Conservation (phyloP, 257 asterid species). For the Solanum habrochaites region DNA sequence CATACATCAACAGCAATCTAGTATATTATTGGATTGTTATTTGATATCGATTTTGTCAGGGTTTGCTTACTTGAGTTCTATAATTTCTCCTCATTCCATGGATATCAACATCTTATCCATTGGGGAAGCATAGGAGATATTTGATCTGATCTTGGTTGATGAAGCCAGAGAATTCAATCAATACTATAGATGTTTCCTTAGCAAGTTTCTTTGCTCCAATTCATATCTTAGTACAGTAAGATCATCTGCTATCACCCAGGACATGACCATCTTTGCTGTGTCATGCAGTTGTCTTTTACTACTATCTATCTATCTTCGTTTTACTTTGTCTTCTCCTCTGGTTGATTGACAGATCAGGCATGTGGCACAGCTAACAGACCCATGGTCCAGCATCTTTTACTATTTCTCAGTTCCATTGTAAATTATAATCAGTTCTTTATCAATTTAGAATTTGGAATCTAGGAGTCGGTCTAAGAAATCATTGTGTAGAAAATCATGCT, state of each 20-base stretch:
- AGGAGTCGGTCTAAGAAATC: not conserved
- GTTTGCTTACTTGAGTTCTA: not conserved
- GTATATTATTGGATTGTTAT: not conserved
- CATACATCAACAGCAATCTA: not conserved
- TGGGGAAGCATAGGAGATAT: not conserved
- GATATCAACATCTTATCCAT: not conserved
- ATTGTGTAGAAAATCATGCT: not conserved
- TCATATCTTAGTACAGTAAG: not conserved
- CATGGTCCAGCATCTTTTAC: not conserved
- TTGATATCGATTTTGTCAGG: not conserved
- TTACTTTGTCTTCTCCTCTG: not conserved
- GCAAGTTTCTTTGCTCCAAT: not conserved
- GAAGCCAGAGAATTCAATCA: not conserved
- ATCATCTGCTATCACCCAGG: not conserved
- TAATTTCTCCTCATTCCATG: not conserved
- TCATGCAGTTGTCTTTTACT: not conserved
- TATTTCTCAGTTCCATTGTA: not conserved
- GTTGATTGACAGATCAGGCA: not conserved
- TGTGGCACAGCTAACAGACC: not conserved
- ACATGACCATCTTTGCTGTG: not conserved
- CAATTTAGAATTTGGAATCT: not conserved
- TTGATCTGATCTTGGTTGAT: not conserved
- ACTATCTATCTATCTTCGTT: not conserved
- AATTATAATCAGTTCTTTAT: not conserved
- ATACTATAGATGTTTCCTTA: not conserved